phyloP scores from a whole-genome alignment of 2,329 filamentous ascomycete species.

The Drechslerella dactyloides region DNA sequence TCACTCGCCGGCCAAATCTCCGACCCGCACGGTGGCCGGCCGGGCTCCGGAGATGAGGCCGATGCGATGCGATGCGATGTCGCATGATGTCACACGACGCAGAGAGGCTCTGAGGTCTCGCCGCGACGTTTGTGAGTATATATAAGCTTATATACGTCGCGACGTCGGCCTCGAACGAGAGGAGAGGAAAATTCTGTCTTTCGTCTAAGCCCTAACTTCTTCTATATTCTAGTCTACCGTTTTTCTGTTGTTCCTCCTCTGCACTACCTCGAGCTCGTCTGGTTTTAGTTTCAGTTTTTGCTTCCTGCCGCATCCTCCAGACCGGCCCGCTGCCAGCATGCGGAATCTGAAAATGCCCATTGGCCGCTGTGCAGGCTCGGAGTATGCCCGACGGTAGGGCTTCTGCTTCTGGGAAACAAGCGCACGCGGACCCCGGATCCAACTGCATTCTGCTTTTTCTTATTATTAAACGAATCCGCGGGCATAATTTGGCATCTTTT shows the following conservation, averaged over 20 bases:
- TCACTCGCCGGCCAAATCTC: conserved; percentile 30
- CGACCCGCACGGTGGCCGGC: conserved; percentile 10
- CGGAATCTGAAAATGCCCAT: conserved; percentile 15
- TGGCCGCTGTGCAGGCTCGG: conserved; percentile 41
- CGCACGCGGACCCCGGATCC: conserved; percentile 18
- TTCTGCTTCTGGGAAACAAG: conserved; percentile 19
- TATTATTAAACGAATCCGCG: conserved; percentile 8
- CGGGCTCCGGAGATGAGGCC: conserved; percentile 22
- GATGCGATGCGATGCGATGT: conserved; percentile 4
- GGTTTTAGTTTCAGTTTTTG: no score
- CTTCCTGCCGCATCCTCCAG: not conserved
- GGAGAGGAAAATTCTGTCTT: not conserved
- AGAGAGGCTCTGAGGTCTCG: not conserved
- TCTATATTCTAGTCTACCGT: no score
- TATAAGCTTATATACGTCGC: not conserved
- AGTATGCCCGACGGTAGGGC: conserved; percentile 32
- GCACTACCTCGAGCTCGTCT: no score
- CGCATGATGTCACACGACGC: not conserved
- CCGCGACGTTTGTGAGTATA: not conserved
- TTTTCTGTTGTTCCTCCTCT: no score
- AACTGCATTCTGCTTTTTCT: conserved; percentile 33
- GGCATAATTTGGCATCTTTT: conserved; percentile 7
- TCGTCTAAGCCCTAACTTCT: no score
- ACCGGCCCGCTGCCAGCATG: not conserved
- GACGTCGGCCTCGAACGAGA: not conserved